Evolutionary conservation across 176 grass and related monocot species (phyloP), one percentile per base, ranked within the genome.

Genomic region (Oryza rufipogon): DNA sequence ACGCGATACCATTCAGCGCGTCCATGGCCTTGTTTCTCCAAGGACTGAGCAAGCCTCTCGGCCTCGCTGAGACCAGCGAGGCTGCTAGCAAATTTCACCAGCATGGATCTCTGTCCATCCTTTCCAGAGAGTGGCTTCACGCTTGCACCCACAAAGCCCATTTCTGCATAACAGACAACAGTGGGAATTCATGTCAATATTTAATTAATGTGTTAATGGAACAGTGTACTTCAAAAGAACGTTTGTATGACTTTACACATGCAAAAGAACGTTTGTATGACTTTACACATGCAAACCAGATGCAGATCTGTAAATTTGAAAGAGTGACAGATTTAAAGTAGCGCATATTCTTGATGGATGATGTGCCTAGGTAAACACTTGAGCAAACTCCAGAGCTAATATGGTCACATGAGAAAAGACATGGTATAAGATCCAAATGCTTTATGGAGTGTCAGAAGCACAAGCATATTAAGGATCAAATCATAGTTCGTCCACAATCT

Each of bases 61-160:
- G 93, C 93, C 64, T 99, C 92, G 30, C 80, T 94, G 34, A 96
- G 80, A 28, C 96, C 93, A 82, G 72, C 75, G 3, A 85, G 84
- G 66, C 71, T 96, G 70, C 84, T 76, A 41, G 88, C 64, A 71
- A 99, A 99, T 85, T 84, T 96, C 47, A 84, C 93, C 33, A 86
- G 66, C 89, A 92, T 89, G 32, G 89, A 82, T 76, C 49, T 86
- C 32, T 94, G 94, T 28, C 91, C 93, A 45, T 99, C 86, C 81
- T 88, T 99, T 82, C 88, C 91, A 88, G 81, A 68, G 12, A 94
- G 75, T 41, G 87, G 58, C 68, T 89, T 92, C 26, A 91, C 72
- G 87, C 84, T 87, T 28, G 65, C 91, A 56, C 77, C 71, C 0
- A n/a, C 5, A 74, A 91, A 99, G 32, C 96, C 93, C 84, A 99